Evolutionary conservation across 169 alveolate genomes (phyloP), one percentile per base, ranked within the genome.

Genomic region (Cardiosporidium cionae): DNA sequence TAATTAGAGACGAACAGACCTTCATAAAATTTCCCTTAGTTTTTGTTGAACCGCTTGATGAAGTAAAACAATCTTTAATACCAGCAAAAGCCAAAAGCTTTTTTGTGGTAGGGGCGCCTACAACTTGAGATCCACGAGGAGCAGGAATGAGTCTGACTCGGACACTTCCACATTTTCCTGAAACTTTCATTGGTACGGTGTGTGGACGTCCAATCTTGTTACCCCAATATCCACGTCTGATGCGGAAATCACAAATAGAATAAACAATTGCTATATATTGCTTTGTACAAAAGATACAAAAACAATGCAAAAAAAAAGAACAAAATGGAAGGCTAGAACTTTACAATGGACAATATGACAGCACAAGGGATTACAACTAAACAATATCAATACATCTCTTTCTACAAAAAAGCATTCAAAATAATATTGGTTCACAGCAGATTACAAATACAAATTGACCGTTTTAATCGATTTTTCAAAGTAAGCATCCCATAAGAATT

Each of bases 71-170:
- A 86, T 98, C 99, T 84, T 92, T 87, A 66, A 98, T 95, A 69
- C 99, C 99, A 58, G 99, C 99, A 90, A 96, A 96, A 52, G 90
- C 67, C 58, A 97, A 87, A 84, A 97, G 89, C 81, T 96, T 96
- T 94, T 96, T 96, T 31, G 99, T 93, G 52, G 98, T 93, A 67
- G 99, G 99, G 22, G 99, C 99, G 68, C 99, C 99, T 68, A 98
- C 99, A 80, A 96, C 94, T 67, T 97, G 99, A 28, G 98, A 94
- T 77, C 99, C 99, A 83, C 99, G 96, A 4, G 99, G 99, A 54
- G 99, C 99, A 53, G 99, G 99, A 68, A 97, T 95, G 70, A 98
- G 92, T 85, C 99, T 98, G 70, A 96, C 96, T 83, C 98, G 95
- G 76, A 98, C 99, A 53, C 99, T 94, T 44, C 99, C 99, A 86